Percentiles rank a stretch among this genome's conserved stretches.
Evolutionary conservation across 192 early-diverging fungal genomes (phyloP).

Genomic region (Coemansia sp.): DNA sequence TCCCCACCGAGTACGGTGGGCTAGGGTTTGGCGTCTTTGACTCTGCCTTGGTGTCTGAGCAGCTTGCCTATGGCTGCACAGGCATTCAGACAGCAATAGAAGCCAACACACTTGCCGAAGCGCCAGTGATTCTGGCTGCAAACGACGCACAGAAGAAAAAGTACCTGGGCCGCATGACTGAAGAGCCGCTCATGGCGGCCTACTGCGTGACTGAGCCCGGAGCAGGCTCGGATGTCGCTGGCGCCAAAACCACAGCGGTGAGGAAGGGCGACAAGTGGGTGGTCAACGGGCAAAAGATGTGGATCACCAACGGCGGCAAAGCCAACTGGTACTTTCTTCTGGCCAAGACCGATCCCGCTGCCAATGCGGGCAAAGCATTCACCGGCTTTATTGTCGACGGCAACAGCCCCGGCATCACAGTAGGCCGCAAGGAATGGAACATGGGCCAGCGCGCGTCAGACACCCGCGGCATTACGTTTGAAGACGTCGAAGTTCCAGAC

Average conservation of each 20-base stretch:
- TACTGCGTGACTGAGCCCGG: slow-evolving; percentile 87
- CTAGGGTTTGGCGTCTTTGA: slow-evolving; percentile 86
- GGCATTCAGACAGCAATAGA: slow-evolving; percentile 97
- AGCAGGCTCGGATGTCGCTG: slow-evolving; percentile 74
- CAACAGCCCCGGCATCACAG: slow-evolving; percentile 81
- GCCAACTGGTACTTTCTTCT: slow-evolving; percentile 98
- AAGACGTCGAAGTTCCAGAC: slow-evolving; percentile 77
- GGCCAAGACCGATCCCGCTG: slow-evolving; percentile 79
- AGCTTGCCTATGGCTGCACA: slow-evolving; percentile 89
- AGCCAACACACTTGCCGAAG: slow-evolving; percentile 92
- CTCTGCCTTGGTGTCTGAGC: slow-evolving; percentile 82
- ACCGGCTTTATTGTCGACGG: slow-evolving; percentile 95
- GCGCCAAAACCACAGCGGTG: slow-evolving; percentile 64
- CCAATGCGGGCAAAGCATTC: slow-evolving; percentile 81
- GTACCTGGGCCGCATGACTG: slow-evolving; percentile 95
- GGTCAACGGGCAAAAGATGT: slow-evolving; percentile 91
- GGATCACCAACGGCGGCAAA: slow-evolving; percentile 96
- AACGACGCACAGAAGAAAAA: slow-evolving; percentile 91
- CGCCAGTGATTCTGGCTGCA: slow-evolving; percentile 84
- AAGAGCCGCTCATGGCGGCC: slow-evolving; percentile 92
- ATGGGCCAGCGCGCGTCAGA: slow-evolving; percentile 95
- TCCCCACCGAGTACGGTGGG: slow-evolving; percentile 83
- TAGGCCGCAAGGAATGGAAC: slow-evolving; percentile 94
- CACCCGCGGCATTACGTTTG: slow-evolving; percentile 86
- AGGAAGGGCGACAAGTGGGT: slow-evolving; percentile 80